These are phyloP conservation scores for Vishniacozyma victoriae DNA, from an alignment of 768 basidiomycete genomes.

Conservation along the genomic window DNA sequence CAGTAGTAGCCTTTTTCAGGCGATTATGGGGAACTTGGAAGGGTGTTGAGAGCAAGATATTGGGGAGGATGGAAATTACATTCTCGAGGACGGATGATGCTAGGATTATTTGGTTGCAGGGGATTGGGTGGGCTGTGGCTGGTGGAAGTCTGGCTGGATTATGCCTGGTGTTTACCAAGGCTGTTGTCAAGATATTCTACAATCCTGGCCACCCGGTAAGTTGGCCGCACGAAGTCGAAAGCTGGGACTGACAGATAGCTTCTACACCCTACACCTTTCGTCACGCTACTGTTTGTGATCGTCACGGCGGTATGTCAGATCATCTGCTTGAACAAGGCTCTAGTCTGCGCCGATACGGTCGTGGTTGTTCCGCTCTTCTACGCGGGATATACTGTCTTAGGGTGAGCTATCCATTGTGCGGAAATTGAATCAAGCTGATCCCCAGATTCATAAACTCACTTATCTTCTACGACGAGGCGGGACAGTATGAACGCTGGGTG, in stretches of 20 bases:
- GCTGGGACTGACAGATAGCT: constrained; percentile 63
- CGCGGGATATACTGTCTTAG: constrained; percentile 48
- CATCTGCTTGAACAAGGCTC: constrained; percentile 79
- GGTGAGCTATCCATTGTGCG: constrained; percentile 23
- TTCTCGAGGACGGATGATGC: constrained; percentile 75
- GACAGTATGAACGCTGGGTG: constrained; percentile 80
- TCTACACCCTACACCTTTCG: constrained; percentile 70
- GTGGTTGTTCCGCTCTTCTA: constrained; percentile 92
- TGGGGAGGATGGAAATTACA: constrained; percentile 61
- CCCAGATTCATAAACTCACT: constrained; percentile 58
- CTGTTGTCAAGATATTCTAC: constrained; percentile 48
- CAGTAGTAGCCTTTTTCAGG: constrained; percentile 17
- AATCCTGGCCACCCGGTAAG: constrained; percentile 35
- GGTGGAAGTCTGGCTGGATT: constrained; percentile 87
- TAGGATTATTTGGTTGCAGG: constrained; percentile 80
- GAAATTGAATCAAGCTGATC: constrained; percentile 1
- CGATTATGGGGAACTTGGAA: constrained; percentile 49
- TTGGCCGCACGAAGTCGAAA: neutral
- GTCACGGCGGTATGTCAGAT: constrained; percentile 83
- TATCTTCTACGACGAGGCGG: constrained; percentile 74
- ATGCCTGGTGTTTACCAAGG: constrained; percentile 77
- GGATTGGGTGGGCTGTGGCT: constrained; percentile 88
- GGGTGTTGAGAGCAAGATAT: constrained; percentile 50
- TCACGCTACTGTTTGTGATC: constrained; percentile 58
- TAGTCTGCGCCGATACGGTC: constrained; percentile 67